Percentiles rank a stretch among this genome's conserved stretches.
Evolutionary conservation across 2,329 filamentous ascomycete genomes (phyloP).

Genomic region (Chrysosporium queenslandicum): DNA sequence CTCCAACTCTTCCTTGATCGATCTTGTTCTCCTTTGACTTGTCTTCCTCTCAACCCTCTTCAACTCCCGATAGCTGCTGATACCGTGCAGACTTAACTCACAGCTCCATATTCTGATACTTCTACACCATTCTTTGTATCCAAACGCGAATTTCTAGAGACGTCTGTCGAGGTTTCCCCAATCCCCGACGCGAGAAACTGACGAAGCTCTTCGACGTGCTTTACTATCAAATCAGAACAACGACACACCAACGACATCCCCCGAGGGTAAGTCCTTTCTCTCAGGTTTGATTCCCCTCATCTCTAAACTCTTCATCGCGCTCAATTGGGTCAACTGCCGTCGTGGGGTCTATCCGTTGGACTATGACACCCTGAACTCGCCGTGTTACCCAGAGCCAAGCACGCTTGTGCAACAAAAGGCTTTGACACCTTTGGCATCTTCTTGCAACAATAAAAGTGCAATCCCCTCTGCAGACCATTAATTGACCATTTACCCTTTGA

Average conservation of each 20-base stretch:
- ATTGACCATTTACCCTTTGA: neutral
- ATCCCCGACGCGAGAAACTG: neutral
- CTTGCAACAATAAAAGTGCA: neutral
- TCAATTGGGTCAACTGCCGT: neutral
- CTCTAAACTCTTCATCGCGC: neutral
- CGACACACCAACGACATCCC: conserved; percentile 1
- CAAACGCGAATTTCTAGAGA: neutral
- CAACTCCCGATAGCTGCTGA: conserved; percentile 1
- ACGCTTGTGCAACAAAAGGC: conserved; percentile 3
- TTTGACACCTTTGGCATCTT: neutral
- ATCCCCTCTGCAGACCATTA: neutral
- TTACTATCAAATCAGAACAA: neutral
- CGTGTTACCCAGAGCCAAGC: neutral
- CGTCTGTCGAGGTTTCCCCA: neutral
- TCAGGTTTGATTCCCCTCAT: neutral
- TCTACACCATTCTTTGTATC: neutral
- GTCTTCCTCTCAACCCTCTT: neutral
- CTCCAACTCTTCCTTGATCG: conserved; percentile 1
- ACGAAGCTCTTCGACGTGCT: neutral
- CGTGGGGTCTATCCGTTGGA: neutral
- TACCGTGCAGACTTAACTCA: conserved; percentile 7
- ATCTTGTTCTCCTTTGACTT: neutral
- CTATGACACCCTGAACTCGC: neutral
- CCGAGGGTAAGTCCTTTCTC: neutral
- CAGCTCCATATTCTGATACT: conserved; percentile 10